Evolutionary conservation across 2,329 filamentous ascomycete genomes (phyloP).

Genomic region (Ceratocystis ficicola): DNA sequence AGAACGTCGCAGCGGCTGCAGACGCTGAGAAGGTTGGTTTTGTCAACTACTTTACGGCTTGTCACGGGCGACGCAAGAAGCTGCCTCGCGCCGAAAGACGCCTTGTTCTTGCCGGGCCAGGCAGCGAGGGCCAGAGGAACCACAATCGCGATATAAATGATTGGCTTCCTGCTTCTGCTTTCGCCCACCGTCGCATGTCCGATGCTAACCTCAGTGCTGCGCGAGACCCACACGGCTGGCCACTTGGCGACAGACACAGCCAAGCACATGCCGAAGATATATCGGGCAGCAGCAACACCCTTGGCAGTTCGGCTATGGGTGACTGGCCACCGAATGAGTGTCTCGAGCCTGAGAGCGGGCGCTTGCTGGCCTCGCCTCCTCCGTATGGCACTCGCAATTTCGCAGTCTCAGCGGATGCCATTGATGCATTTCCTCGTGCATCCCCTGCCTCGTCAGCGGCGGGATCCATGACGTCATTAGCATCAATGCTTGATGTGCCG

Average conservation of each 20-base stretch:
- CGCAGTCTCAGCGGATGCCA: not conserved
- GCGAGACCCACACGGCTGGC: not conserved
- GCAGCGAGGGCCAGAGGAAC: not conserved
- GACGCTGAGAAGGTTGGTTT: conserved; percentile 51
- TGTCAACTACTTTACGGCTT: conserved; percentile 83
- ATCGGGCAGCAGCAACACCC: too few species aligned
- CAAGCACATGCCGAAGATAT: too few species aligned
- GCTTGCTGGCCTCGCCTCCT: not conserved
- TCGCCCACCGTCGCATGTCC: not conserved
- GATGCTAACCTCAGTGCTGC: not conserved
- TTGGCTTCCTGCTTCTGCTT: too few species aligned
- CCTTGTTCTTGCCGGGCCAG: not conserved
- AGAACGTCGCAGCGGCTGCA: conserved; percentile 22
- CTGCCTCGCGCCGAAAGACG: not conserved
- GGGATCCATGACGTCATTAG: not conserved
- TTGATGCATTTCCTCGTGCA: not conserved
- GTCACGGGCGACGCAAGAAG: conserved; percentile 47
- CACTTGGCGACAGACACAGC: too few species aligned
- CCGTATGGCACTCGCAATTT: not conserved
- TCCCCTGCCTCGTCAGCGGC: not conserved
- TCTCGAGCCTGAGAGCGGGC: not conserved
- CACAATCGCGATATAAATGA: not conserved
- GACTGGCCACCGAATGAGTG: not conserved
- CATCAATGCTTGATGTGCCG: not conserved
- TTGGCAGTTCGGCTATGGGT: too few species aligned